Percentiles rank a stretch among this genome's conserved stretches.
Evolutionary conservation across 805 yeast genomes (phyloP).

Genomic region (Teunomyces panamensis): DNA sequence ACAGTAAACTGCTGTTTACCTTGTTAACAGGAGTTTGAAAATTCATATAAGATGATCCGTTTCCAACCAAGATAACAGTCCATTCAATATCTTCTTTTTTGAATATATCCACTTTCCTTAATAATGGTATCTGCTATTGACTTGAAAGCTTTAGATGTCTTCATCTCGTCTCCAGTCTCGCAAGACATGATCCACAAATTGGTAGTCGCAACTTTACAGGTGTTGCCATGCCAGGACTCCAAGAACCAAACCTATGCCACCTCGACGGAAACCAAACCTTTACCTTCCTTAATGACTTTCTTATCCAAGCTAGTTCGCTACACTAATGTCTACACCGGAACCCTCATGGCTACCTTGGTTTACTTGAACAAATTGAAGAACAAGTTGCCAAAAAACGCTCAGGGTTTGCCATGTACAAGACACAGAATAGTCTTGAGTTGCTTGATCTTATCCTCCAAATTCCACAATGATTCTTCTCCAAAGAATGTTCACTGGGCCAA

Average conservation of each 20-base stretch:
- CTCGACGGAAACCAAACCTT: slow-evolving; percentile 34
- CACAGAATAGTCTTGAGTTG: slow-evolving; percentile 77
- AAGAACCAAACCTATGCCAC: slow-evolving; percentile 24
- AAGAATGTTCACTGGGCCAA: slow-evolving; percentile 77
- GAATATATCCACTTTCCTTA: neutral
- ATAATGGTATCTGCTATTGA: slow-evolving; percentile 25
- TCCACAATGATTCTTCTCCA: slow-evolving; percentile 76
- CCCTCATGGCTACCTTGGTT: slow-evolving; percentile 68
- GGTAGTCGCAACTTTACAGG: slow-evolving; percentile 64
- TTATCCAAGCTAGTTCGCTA: slow-evolving; percentile 68
- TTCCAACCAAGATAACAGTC: neutral
- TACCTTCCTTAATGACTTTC: slow-evolving; percentile 73
- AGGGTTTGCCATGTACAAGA: slow-evolving; percentile 75
- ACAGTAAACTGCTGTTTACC: slow-evolving; percentile 5
- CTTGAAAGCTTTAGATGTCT: slow-evolving; percentile 53
- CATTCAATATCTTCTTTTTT: neutral
- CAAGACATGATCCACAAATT: slow-evolving; percentile 72
- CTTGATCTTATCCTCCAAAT: slow-evolving; percentile 68
- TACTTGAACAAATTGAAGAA: slow-evolving; percentile 60
- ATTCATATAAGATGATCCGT: neutral
- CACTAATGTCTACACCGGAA: slow-evolving; percentile 79
- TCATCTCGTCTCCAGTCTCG: slow-evolving; percentile 64
- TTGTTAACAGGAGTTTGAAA: slow-evolving; percentile 3
- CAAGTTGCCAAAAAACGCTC: slow-evolving; percentile 66
- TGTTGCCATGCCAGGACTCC: slow-evolving; percentile 56